A percentile compares a stretch with the other conserved stretches of the same genome.
Conservation (phyloP, 805 yeast genomes). For the Hanseniaspora meyeri region DNA sequence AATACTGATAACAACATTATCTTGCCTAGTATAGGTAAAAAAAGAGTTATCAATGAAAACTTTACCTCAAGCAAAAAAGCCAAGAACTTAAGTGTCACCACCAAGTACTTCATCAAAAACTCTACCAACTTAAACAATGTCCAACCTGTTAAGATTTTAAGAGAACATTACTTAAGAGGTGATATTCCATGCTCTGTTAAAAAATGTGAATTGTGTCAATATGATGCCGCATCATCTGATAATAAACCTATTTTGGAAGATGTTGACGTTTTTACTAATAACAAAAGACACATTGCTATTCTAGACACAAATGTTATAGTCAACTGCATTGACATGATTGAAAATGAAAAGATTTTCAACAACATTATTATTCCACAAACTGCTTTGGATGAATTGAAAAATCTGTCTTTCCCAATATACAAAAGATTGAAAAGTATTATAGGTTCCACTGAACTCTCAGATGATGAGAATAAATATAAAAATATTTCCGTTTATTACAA, state of each 20-base stretch:
- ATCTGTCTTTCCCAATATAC: constrained; percentile 77
- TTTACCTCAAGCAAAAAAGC: not conserved
- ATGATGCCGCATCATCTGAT: constrained; percentile 51
- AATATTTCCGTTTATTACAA: constrained; percentile 86
- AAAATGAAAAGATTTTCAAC: constrained; percentile 58
- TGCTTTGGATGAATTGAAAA: constrained; percentile 84
- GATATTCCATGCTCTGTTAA: constrained; percentile 86
- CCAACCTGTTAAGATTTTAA: constrained; percentile 52
- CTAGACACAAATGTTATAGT: constrained; percentile 81
- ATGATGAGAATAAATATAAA: constrained; percentile 44
- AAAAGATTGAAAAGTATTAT: constrained; percentile 68
- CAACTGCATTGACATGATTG: constrained; percentile 81
- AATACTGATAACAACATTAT: not conserved
- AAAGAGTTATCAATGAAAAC: constrained; percentile 7
- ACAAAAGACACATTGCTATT: constrained; percentile 55
- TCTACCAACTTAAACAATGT: not conserved
- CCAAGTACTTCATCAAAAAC: constrained; percentile 11
- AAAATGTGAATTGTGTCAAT: constrained; percentile 51
- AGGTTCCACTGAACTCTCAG: constrained; percentile 29
- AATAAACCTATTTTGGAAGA: constrained; percentile 44
- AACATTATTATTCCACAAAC: constrained; percentile 94
- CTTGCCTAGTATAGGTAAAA: constrained; percentile 1
- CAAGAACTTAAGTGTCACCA: constrained; percentile 8
- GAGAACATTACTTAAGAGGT: constrained; percentile 84
- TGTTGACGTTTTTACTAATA: constrained; percentile 40